Evolutionary conservation across 2,329 filamentous ascomycete genomes (phyloP), one percentile per base, ranked within the genome.

Genomic region (Fusarium metavorans): DNA sequence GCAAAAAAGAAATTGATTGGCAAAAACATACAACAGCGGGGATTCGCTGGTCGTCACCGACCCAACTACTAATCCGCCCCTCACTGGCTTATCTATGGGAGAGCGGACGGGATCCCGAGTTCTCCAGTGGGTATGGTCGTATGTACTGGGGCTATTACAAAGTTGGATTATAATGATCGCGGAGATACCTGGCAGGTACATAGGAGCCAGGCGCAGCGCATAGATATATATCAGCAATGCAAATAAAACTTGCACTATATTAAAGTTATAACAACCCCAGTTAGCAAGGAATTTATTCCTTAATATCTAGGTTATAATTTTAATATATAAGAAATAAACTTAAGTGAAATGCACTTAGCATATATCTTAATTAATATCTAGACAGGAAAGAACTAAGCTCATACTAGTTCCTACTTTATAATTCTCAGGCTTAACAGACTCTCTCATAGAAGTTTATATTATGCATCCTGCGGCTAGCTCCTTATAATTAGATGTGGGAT

Each of bases 131-230:
- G 45, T 50, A 50, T 50, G 45, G 45, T 30, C 45, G 45, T 50
- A 50, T 50, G 45, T 50, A n/a, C 16, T 0, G n/a, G 25, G 4
- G 1, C 0, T 1, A 0, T 9, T n/a, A 1, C 16, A 30, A 1
- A 30, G 6, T 6, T 13, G 5, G 4, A 52, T 30, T 52, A 30
- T 48, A 16, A 2, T 9, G 14, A 48, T 14, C 13, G 2, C 14
- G 6, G 4, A 16, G 13, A 5, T 45, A 45, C 20, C 20, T 23
- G 2, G 6, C 14, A 25, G 20, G 43, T 25, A 16, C 41, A 16
- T 45, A 16, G 1, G 37, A 11, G 9, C 30, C 4, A 32, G 30
- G 30, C 11, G 30, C 30, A 32, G 30, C 4, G 30, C 10, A 32
- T 9, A 32, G 30, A 32, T 9, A 32, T 32, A 32, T 32, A 9